These are phyloP conservation scores for Allium sativum DNA, from an alignment of 106 monocot species.

Conservation along the genomic window DNA sequence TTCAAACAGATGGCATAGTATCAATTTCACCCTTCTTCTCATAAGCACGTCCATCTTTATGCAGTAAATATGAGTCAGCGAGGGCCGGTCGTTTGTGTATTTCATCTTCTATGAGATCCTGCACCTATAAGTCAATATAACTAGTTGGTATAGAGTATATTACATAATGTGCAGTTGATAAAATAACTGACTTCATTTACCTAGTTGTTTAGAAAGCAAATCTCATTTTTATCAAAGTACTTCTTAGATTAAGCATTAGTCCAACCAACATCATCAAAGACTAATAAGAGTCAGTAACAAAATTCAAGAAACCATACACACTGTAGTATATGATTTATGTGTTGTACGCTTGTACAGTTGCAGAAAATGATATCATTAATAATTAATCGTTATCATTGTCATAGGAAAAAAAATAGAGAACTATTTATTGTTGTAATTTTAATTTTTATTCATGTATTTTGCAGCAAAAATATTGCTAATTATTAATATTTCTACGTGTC, in stretches of 20 bases:
- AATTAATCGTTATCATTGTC: too few relatives aligned
- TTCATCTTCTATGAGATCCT: conserved; percentile 21
- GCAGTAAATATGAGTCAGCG: conserved; percentile 29
- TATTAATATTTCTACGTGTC: neutral
- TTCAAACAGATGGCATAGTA: conserved; percentile 4
- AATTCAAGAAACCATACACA: too few relatives aligned
- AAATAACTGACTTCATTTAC: neutral
- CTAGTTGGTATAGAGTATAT: neutral
- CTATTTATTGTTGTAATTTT: neutral
- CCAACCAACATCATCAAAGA: too few relatives aligned
- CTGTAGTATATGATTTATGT: too few relatives aligned
- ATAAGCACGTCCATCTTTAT: conserved; percentile 21
- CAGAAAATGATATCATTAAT: too few relatives aligned
- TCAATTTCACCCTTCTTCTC: conserved; percentile 15
- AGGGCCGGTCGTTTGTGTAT: conserved; percentile 17
- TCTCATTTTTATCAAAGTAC: neutral
- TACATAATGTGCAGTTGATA: neutral
- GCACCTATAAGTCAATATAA: conserved; percentile 2
- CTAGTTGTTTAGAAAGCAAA: too few relatives aligned
- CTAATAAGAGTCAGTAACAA: too few relatives aligned
- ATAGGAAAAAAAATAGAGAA: neutral
- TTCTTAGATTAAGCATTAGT: neutral
- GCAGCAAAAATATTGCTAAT: neutral
- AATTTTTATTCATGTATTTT: too few relatives aligned
- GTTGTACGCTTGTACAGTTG: too few relatives aligned